Evolutionary conservation across 2,329 filamentous ascomycete species (phyloP).

Genomic region (Aspergillaceae sp.): DNA sequence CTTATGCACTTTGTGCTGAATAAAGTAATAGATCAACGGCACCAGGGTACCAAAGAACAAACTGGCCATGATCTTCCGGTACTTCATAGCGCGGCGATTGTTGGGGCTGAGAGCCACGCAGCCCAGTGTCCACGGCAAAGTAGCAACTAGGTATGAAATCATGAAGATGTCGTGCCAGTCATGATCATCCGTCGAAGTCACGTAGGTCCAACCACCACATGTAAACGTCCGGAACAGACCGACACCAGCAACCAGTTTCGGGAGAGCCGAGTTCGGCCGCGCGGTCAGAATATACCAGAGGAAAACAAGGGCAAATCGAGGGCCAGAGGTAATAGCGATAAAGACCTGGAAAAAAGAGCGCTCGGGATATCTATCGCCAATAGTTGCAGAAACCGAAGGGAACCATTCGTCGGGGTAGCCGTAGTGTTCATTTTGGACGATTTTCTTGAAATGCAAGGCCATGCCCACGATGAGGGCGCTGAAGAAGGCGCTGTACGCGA

Average conservation of each 20-base stretch:
- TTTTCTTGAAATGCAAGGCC: slow-evolving; percentile 86
- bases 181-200: slow-evolving; percentile 96
- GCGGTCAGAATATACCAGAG: slow-evolving; percentile 87
- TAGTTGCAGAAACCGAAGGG: slow-evolving; percentile 89
- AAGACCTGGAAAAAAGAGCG: slow-evolving; percentile 95
- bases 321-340: slow-evolving; percentile 91
- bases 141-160: slow-evolving; percentile 94
- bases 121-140: slow-evolving; percentile 88
- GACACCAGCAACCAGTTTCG: slow-evolving; percentile 69
- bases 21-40: slow-evolving; percentile 91
- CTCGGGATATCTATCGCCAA: slow-evolving; percentile 94
- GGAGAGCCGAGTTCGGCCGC: slow-evolving; percentile 63
- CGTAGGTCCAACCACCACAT: slow-evolving; percentile 96
- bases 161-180: slow-evolving; percentile 99
- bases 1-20: slow-evolving; percentile 95
- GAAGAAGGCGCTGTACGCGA: slow-evolving; percentile 77
- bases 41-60: slow-evolving; percentile 87
- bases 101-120: slow-evolving; percentile 81
- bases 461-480: slow-evolving; percentile 76
- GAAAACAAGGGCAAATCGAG: slow-evolving; percentile 80
- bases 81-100: slow-evolving; percentile 74
- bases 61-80: slow-evolving; percentile 73
- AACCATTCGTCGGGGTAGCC: slow-evolving; percentile 95
- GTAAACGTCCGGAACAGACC: slow-evolving; percentile 84
- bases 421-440: slow-evolving; percentile 94